These are phyloP conservation scores for Phialophora chinensis DNA, from an alignment of 2,329 filamentous ascomycete species.

Conservation along the genomic window DNA sequence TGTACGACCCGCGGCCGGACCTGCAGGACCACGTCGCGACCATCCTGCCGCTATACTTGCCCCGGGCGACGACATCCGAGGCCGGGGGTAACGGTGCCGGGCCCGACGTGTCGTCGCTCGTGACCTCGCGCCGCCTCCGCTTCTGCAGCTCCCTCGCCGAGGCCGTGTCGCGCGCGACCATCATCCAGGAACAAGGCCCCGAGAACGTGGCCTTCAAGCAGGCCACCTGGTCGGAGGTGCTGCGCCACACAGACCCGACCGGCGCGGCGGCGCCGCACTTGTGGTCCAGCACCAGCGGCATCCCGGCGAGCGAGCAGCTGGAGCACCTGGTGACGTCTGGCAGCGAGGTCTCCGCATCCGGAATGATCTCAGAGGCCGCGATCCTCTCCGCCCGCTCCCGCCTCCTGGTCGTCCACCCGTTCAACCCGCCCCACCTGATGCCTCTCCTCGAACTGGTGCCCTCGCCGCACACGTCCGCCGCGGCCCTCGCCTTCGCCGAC, in stretches of 20 bases:
- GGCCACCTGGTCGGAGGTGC: conserved; percentile 58
- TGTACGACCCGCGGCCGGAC: conserved; percentile 59
- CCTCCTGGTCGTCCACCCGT: conserved; percentile 65
- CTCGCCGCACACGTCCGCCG: conserved; percentile 49
- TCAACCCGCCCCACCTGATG: conserved; percentile 68
- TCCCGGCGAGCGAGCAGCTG: conserved; percentile 59
- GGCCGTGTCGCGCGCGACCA: conserved; percentile 55
- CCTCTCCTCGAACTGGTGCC: conserved; percentile 65
- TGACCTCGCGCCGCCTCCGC: conserved; percentile 42
- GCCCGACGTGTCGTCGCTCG: not conserved
- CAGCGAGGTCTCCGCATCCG: too few species aligned
- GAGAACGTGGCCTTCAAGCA: conserved; percentile 61
- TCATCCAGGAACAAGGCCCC: conserved; percentile 66
- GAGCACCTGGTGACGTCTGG: conserved; percentile 42
- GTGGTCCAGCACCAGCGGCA: conserved; percentile 65
- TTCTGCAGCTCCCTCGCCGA: conserved; percentile 45
- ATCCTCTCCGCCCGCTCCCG: conserved; percentile 38
- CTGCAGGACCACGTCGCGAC: conserved; percentile 52
- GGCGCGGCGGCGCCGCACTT: conserved; percentile 49
- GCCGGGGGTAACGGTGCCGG: not conserved
- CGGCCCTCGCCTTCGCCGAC: conserved; percentile 54
- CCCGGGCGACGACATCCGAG: conserved; percentile 6
- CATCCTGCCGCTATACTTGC: conserved; percentile 53
- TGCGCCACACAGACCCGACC: conserved; percentile 49
- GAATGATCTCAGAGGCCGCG: not conserved